These are phyloP conservation scores for Oldenlandia corymbosa DNA, from an alignment of 257 asterid genomes.

Conservation along the genomic window DNA sequence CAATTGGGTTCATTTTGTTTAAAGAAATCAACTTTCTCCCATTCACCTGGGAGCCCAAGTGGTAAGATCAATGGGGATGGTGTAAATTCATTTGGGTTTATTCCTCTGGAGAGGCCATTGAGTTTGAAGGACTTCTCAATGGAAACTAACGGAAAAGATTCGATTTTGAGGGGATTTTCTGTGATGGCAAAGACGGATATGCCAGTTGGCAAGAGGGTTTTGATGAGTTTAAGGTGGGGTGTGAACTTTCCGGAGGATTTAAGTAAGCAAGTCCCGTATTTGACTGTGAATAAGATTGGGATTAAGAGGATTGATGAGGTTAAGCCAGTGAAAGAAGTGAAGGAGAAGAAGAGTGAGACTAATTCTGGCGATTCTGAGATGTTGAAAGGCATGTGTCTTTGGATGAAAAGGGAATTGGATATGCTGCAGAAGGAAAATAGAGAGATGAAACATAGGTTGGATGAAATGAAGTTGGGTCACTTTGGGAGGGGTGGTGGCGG, in stretches of 20 bases:
- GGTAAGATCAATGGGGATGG: constrained; percentile 23
- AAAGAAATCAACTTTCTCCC: constrained; percentile 49
- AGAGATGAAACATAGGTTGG: constrained; percentile 58
- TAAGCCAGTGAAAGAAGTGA: constrained; percentile 28
- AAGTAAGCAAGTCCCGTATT: constrained; percentile 41
- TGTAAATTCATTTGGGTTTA: constrained; percentile 45
- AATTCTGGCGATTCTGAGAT: constrained; percentile 38
- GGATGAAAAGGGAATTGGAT: constrained; percentile 81
- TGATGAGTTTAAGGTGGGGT: constrained; percentile 58
- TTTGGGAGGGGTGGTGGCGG: constrained; percentile 22
- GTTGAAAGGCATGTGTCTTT: constrained; percentile 55
- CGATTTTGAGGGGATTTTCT: constrained; percentile 48
- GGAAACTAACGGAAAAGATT: constrained; percentile 27
- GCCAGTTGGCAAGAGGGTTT: constrained; percentile 45
- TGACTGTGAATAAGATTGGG: constrained; percentile 66
- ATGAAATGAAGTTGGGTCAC: constrained; percentile 40
- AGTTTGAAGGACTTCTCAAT: constrained; percentile 37
- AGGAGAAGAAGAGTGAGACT: constrained; percentile 27
- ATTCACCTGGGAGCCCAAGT: constrained; percentile 5
- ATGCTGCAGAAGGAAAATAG: constrained; percentile 46
- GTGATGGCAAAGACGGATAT: constrained; percentile 57
- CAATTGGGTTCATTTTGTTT: constrained; percentile 71
- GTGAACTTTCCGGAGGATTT: constrained; percentile 57
- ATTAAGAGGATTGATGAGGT: constrained; percentile 46
- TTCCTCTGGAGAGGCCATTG: constrained; percentile 56